These are phyloP conservation scores for Phytopythium vexans DNA, from an alignment of 352 stramenopile genomes.

Conservation along the genomic window DNA sequence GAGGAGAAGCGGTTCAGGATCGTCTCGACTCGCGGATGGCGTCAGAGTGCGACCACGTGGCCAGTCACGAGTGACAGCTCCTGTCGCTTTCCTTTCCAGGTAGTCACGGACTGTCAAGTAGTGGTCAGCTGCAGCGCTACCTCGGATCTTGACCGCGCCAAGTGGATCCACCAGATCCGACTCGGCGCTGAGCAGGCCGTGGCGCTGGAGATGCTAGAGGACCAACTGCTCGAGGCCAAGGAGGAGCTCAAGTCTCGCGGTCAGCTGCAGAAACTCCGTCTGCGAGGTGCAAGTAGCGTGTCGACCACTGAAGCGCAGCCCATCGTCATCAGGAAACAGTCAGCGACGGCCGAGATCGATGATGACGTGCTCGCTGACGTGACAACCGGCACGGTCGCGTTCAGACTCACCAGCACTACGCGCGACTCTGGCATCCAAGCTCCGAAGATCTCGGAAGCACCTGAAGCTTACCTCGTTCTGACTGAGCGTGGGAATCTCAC, in stretches of 20 bases:
- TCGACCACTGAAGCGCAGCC: neutral
- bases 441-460: slow-evolving; percentile 1
- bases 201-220: slow-evolving; percentile 53
- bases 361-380: neutral
- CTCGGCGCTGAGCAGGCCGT: slow-evolving; percentile 40
- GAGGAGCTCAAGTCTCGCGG: neutral
- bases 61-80: slow-evolving; percentile 16
- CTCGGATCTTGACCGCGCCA: slow-evolving; percentile 50
- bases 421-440: slow-evolving; percentile 5
- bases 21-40: slow-evolving; percentile 45
- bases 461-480: slow-evolving; percentile 34
- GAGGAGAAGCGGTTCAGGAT: slow-evolving; percentile 36
- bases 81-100: slow-evolving; percentile 59
- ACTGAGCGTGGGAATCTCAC: slow-evolving; percentile 22
- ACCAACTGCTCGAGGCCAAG: slow-evolving; percentile 37
- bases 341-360: neutral
- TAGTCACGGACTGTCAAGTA: slow-evolving; percentile 65
- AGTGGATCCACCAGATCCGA: slow-evolving; percentile 68
- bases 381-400: slow-evolving; percentile 1
- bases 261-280: neutral
- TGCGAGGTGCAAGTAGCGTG: neutral
- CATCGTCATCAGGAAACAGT: neutral
- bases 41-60: slow-evolving; percentile 18
- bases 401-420: slow-evolving; percentile 11
- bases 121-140: slow-evolving; percentile 58